Conservation (phyloP, 495 filamentous ascomycete species). For the Penicillium odoratum region DNA sequence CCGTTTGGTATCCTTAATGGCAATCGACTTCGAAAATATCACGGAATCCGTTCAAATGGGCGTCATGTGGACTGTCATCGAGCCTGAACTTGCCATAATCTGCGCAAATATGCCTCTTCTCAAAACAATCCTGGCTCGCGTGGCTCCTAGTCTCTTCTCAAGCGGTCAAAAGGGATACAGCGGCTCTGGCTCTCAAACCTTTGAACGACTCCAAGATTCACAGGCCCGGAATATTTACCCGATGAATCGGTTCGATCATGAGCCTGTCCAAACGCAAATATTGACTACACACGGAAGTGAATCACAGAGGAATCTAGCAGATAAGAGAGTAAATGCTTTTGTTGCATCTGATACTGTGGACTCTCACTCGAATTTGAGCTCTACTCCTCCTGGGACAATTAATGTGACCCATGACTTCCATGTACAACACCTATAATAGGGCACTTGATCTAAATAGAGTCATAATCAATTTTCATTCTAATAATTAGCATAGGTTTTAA, state of each 20-base stretch:
- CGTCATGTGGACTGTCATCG: slow-evolving; percentile 3
- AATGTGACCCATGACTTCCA: not conserved
- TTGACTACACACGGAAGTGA: not conserved
- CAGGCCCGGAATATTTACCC: not conserved
- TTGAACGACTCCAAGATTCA: not conserved
- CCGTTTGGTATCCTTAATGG: not conserved
- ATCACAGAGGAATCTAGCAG: not conserved
- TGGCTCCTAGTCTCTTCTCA: not conserved
- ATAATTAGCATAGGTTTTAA: too few species aligned
- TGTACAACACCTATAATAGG: too few species aligned
- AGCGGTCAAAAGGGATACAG: not conserved
- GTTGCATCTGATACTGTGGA: not conserved
- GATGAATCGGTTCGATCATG: not conserved
- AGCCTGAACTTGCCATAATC: not conserved
- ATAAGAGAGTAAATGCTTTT: not conserved
- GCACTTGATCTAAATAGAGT: too few species aligned
- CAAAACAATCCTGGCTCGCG: not conserved
- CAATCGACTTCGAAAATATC: not conserved
- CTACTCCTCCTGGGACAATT: not conserved
- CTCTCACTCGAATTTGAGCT: not conserved
- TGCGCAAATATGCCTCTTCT: slow-evolving; percentile 3
- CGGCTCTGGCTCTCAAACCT: not conserved
- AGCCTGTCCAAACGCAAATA: not conserved
- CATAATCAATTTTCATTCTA: too few species aligned
- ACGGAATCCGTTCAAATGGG: not conserved